Base-by-base conservation (phyloP, 2,329 filamentous ascomycete genomes). In the Ophiostoma sp. region DNA sequence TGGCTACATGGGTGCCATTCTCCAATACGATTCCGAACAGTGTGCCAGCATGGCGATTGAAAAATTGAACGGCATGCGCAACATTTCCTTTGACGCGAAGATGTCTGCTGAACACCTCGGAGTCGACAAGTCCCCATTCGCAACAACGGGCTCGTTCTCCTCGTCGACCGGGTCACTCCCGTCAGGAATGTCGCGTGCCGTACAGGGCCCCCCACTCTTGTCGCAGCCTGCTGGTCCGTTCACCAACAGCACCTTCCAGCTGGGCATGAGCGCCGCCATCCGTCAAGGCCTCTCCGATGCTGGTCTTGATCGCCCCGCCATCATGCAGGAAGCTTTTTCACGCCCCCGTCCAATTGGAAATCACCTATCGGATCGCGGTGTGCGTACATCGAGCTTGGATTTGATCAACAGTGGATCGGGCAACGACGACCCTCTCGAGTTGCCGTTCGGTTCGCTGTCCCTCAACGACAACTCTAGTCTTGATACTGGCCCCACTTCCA, bases 331-430 rank as follows among this genome's bases (percentile, higher is more conserved):
- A 8, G 60, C 81, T 70, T 78, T 91, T 40, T 93, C 88, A 12
- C 86, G 89, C 0, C 89, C 90, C 72, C 92, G 89, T 5, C 89
- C 89, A 1, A 88, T 92, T 67, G 87, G 86, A 58, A 89, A 88
- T 74, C 85, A 89, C 67, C 81, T 89, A n/a, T 81, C 81, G n/a
- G 87, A 88, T 70, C 81, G 83, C 65, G 78, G 81, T 16, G 40
- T 63, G 60, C 82, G 86, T 68, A 81, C 85, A 49, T 85, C 86
- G 2, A 88, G 90, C 73, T 92, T 92, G 77, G 85, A 87, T 2
- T 80, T 92, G 66, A 93, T 93, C 77, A 89, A 85, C 72, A 86
- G 89, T 73, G 86, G 89, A 74, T 83, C 84, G 16, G 86, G 85
- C 41, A 85, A 87, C 65, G 87, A 90, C 71, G 89, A 92, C 65